Conservation (phyloP, 371 early-diverging fungal genomes). For the Dichotomocladium elegans region DNA sequence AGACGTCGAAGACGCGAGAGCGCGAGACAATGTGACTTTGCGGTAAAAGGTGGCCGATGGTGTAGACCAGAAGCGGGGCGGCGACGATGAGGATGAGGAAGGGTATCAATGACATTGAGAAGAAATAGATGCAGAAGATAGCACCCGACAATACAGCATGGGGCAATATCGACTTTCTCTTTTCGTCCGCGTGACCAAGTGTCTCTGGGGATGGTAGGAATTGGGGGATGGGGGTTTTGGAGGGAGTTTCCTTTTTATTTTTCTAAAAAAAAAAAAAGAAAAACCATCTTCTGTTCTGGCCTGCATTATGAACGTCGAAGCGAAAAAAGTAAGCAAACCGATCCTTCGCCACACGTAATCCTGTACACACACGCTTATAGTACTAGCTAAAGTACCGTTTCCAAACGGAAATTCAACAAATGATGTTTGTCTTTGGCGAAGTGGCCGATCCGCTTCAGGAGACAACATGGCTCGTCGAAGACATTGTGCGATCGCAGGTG, state of each 20-base stretch:
- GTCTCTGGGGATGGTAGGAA: no score
- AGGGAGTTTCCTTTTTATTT: no score
- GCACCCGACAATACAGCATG: no score
- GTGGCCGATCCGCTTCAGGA: conserved; percentile 86
- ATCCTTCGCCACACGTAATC: no score
- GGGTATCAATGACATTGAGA: no score
- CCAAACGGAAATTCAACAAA: conserved; percentile 85
- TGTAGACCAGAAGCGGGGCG: conserved; percentile 14
- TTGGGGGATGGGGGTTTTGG: no score
- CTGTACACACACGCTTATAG: no score
- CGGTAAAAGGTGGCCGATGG: conserved; percentile 17
- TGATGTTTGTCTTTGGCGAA: conserved; percentile 99
- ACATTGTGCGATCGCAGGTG: conserved; percentile 93
- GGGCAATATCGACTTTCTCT: no score
- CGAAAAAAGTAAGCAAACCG: background rate
- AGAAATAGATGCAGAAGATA: no score
- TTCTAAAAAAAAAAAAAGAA: no score
- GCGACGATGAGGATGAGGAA: conserved; percentile 5
- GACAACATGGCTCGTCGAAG: conserved; percentile 85
- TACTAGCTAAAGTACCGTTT: conserved; percentile 32
- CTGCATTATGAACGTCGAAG: no score
- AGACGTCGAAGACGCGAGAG: conserved; percentile 13
- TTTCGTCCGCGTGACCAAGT: background rate
- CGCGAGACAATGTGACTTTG: conserved; percentile 22
- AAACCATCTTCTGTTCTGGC: no score